Conservation (phyloP, 306 rosid species). For the Pyrus bretschneideri region DNA sequence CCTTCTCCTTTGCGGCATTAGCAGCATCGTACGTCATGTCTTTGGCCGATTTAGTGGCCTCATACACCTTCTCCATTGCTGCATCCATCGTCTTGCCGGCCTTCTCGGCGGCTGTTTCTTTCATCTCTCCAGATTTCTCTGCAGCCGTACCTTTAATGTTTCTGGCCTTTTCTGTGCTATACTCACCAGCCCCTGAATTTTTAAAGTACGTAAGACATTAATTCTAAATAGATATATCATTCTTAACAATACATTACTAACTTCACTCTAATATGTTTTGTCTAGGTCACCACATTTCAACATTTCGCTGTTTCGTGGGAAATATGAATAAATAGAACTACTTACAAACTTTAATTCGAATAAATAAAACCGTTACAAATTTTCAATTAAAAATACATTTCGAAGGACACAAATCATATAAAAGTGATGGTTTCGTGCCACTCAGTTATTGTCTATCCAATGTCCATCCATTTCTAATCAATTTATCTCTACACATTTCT, state of each 20-base stretch:
- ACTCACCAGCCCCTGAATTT: constrained; percentile 41
- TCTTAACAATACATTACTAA: neutral
- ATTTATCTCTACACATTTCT: too few relatives aligned
- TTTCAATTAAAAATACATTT: too few relatives aligned
- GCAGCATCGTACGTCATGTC: constrained; percentile 7
- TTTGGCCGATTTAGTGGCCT: neutral
- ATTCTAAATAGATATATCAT: neutral
- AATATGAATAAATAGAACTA: too few relatives aligned
- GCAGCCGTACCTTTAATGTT: constrained; percentile 16
- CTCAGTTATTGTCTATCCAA: too few relatives aligned
- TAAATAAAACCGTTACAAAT: too few relatives aligned
- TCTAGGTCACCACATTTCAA: neutral
- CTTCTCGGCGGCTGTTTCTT: neutral
- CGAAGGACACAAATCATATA: too few relatives aligned
- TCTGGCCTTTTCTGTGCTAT: constrained; percentile 36
- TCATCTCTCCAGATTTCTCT: constrained; percentile 1
- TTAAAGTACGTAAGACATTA: too few relatives aligned
- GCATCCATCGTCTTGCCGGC: constrained; percentile 6
- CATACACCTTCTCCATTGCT: constrained; percentile 28
- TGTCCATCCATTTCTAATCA: too few relatives aligned
- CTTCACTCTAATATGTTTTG: neutral
- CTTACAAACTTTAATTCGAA: too few relatives aligned
- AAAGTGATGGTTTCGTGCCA: too few relatives aligned
- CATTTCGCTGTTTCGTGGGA: neutral
- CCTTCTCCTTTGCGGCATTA: constrained; percentile 26